These are phyloP conservation scores for Mediolabrus comicus DNA, from an alignment of 108 stramenopile species.

Conservation along the genomic window DNA sequence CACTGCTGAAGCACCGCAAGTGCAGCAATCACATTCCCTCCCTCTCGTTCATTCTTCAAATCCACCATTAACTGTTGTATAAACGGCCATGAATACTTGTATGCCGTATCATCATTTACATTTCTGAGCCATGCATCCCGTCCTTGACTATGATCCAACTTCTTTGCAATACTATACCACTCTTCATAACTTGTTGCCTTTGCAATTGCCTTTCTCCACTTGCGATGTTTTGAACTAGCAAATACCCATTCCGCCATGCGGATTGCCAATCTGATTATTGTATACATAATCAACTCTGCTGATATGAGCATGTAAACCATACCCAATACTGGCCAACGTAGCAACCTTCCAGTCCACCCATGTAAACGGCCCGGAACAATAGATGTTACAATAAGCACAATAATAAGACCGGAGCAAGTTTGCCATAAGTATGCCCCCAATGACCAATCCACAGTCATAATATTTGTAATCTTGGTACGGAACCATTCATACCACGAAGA, in stretches of 20 bases:
- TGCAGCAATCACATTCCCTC: constrained; percentile 53
- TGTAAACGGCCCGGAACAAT: constrained; percentile 78
- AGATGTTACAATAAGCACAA: constrained; percentile 48
- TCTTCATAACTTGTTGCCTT: constrained; percentile 62
- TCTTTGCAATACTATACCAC: constrained; percentile 68
- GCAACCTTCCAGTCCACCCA: constrained; percentile 56
- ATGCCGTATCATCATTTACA: constrained; percentile 58
- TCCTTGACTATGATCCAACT: constrained; percentile 74
- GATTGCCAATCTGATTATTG: constrained; percentile 67
- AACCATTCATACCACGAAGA: constrained; percentile 34
- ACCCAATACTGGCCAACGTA: constrained; percentile 80
- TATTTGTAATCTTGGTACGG: constrained; percentile 38
- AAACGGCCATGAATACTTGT: constrained; percentile 83
- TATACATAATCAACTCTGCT: constrained; percentile 73
- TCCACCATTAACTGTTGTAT: constrained; percentile 66
- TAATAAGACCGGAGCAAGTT: constrained; percentile 63
- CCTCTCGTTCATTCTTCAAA: constrained; percentile 58
- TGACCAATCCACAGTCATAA: constrained; percentile 73
- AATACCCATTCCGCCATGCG: constrained; percentile 60
- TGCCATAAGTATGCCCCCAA: constrained; percentile 69
- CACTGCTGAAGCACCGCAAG: constrained; percentile 86
- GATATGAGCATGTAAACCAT: constrained; percentile 71
- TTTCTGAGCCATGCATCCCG: constrained; percentile 62
- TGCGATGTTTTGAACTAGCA: constrained; percentile 74
- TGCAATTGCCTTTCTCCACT: constrained; percentile 52